Percentiles rank a stretch among this genome's conserved stretches.
Conservation (phyloP, 495 filamentous ascomycete species). For the Aspergillus bridgeri region DNA sequence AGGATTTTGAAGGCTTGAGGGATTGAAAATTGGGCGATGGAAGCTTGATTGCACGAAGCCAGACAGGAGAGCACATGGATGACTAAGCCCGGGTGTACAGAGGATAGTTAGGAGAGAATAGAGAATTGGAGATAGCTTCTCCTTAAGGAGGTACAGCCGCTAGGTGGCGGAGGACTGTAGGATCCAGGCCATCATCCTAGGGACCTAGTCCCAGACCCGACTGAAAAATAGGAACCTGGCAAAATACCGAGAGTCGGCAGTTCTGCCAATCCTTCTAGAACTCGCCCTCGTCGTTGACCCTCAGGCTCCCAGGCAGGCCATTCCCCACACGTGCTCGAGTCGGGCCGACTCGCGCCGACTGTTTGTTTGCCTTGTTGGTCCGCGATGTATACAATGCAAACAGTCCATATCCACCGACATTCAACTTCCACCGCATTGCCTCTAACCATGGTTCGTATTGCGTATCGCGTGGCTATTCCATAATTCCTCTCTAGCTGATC, state of each 20-base stretch:
- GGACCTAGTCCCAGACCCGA: too few species aligned
- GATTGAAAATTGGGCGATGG: not conserved
- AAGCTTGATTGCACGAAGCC: not conserved
- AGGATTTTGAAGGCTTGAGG: not conserved
- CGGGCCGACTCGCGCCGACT: not conserved
- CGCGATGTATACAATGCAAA: too few species aligned
- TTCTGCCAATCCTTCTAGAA: not conserved
- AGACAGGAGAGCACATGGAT: not conserved
- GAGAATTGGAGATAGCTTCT: too few species aligned
- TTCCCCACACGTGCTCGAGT: not conserved
- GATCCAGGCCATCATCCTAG: too few species aligned
- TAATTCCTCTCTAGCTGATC: not conserved
- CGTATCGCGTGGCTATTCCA: not conserved
- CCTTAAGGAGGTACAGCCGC: too few species aligned
- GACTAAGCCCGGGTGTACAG: not conserved
- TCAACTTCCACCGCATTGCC: too few species aligned
- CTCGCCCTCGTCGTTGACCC: not conserved
- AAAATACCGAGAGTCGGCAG: too few species aligned
- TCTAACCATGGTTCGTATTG: not conserved
- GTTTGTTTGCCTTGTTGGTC: not conserved
- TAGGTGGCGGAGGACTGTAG: too few species aligned
- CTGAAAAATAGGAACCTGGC: too few species aligned
- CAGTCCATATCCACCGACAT: too few species aligned
- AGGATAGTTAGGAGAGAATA: too few species aligned
- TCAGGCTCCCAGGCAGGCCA: too few species aligned